Percentiles rank a stretch among this genome's conserved stretches.
Evolutionary conservation across 805 yeast species (phyloP).

Genomic region (Spathaspora hagerdaliae): DNA sequence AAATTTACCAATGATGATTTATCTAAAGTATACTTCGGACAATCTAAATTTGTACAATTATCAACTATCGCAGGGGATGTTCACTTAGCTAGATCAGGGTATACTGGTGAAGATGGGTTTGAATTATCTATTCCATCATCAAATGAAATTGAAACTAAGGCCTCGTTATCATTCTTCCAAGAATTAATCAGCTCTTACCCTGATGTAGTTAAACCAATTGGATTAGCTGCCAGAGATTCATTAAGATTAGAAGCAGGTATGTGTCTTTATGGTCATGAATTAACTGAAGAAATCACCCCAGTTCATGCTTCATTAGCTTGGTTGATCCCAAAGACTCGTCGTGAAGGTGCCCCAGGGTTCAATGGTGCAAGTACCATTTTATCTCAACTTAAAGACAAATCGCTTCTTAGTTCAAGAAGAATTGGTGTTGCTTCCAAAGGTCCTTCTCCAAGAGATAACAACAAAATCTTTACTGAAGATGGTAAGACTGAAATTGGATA

Average conservation of each 20-base stretch:
- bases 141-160: slow-evolving; percentile 32
- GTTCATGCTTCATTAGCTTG: slow-evolving; percentile 86
- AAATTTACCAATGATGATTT: slow-evolving; percentile 60
- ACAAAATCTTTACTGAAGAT: slow-evolving; percentile 53
- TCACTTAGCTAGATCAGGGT: slow-evolving; percentile 92
- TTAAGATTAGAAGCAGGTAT: slow-evolving; percentile 95
- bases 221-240: slow-evolving; percentile 97
- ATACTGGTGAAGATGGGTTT: slow-evolving; percentile 98
- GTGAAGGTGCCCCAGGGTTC: slow-evolving; percentile 50
- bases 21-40: slow-evolving; percentile 68
- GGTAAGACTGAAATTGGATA: slow-evolving; percentile 50
- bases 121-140: slow-evolving; percentile 73
- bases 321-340: slow-evolving; percentile 81
- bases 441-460: slow-evolving; percentile 88
- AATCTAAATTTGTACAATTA: slow-evolving; percentile 46
- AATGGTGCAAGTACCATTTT: slow-evolving; percentile 75
- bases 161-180: slow-evolving; percentile 58
- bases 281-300: slow-evolving; percentile 76
- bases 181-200: slow-evolving; percentile 50
- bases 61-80: slow-evolving; percentile 37
- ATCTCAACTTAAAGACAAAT: slow-evolving; percentile 65
- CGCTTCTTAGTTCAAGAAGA: slow-evolving; percentile 51
- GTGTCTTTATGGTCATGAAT: slow-evolving; percentile 95
- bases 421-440: slow-evolving; percentile 77
- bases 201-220: slow-evolving; percentile 74